These are phyloP conservation scores for Didymosphaeria variabile DNA, from an alignment of 2,329 filamentous ascomycete genomes.

Conservation along the genomic window DNA sequence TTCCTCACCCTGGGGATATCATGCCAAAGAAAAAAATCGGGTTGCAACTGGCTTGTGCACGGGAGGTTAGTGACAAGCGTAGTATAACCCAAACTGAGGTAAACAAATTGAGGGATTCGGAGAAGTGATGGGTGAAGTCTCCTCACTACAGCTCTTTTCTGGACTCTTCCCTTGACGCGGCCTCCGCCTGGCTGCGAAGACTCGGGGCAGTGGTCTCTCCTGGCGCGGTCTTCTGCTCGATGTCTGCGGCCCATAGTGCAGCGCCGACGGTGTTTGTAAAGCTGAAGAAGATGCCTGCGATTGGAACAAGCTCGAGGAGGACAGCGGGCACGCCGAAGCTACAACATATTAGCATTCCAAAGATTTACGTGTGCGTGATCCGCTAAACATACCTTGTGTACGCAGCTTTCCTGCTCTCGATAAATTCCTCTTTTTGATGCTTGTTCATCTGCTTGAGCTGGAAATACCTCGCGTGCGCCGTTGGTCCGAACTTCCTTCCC, in stretches of 20 bases:
- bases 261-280: constrained; percentile 94
- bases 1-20: constrained; percentile 14
- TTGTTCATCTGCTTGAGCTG: constrained; percentile 85
- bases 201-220: constrained; percentile 45
- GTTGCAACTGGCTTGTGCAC: constrained; percentile 9
- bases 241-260: constrained; percentile 91
- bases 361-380: background rate
- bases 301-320: constrained; percentile 83
- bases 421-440: constrained; percentile 71
- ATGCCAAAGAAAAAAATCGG: constrained; percentile 15
- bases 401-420: constrained; percentile 74
- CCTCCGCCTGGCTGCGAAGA: constrained; percentile 47
- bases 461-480: constrained; percentile 76
- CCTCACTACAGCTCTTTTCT: constrained; percentile 47
- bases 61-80: constrained; percentile 6
- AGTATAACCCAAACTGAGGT: no score
- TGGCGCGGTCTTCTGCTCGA: constrained; percentile 61
- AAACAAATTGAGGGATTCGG: background rate
- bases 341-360: constrained; percentile 14
- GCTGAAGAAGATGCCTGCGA: constrained; percentile 82
- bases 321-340: constrained; percentile 79
- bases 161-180: constrained; percentile 39
- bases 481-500: constrained; percentile 62
- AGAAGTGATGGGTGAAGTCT: background rate
- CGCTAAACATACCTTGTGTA: constrained; percentile 74